phyloP scores from a whole-genome alignment of 208 protist species.

The Crithidia sp. region DNA sequence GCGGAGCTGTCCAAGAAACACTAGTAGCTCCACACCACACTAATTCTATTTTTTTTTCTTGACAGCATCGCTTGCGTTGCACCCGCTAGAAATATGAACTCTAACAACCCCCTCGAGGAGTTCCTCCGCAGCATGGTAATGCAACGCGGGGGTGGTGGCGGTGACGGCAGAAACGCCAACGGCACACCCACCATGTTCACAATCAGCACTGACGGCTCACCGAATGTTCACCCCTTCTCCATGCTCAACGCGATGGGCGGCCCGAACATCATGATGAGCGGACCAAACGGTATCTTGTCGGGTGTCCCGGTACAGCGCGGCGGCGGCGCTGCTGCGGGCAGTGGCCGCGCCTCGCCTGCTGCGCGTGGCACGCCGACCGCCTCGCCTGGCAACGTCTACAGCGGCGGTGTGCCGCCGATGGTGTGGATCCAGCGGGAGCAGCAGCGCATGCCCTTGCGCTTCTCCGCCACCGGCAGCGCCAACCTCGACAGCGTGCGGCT shows the following conservation, averaged over 20 bases:
- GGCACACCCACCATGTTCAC: conserved; percentile 24
- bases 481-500: conserved; percentile 38
- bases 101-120: conserved; percentile 19
- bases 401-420: conserved; percentile 57
- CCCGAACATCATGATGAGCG: conserved; percentile 13
- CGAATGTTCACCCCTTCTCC: conserved; percentile 16
- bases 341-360: background rate
- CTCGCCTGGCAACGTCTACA: conserved; percentile 57
- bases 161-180: conserved; percentile 5
- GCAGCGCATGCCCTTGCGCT: conserved; percentile 41
- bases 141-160: conserved; percentile 7
- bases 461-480: conserved; percentile 26
- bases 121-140: conserved; percentile 23
- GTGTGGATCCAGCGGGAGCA: conserved; percentile 76
- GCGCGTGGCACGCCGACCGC: conserved; percentile 2
- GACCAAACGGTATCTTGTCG: background rate
- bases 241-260: conserved; percentile 24
- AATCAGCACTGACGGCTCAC: conserved; percentile 20
- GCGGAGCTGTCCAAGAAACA: no score
- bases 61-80: background rate
- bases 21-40: no score
- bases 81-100: conserved; percentile 9
- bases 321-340: background rate
- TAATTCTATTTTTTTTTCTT: background rate
- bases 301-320: background rate